Base-by-base conservation (phyloP, 345 rosid species). In the Pistacia vera region DNA sequence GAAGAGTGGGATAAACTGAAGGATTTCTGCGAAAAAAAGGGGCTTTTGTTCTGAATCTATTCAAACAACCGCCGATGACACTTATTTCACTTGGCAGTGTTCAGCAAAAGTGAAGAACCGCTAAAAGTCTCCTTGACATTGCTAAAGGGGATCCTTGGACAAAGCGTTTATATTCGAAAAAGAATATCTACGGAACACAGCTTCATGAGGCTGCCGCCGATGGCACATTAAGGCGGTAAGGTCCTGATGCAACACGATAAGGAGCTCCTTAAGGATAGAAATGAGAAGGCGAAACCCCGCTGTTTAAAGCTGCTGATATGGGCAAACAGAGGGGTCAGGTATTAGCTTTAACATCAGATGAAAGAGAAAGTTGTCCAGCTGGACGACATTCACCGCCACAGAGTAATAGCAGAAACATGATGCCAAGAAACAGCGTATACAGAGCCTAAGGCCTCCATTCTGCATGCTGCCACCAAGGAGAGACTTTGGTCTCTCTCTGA, bases 391-490 rank as follows among this genome's bases (percentile, higher is more conserved):
- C 78, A 72, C 57, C 25, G 61, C 68, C 25, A 2, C 16, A 66
- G 60, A n/a, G 5, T 46, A 2, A 72, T n/a, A n/a, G n/a, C n/a
- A n/a, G n/a, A n/a, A 66, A 3, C 2, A 5, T 13, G 9, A 8
- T 2, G 14, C 30, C 30, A 28, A 13, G 1, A 20, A 8, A n/a
- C n/a, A n/a, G n/a, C n/a, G n/a, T n/a, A n/a, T n/a, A n/a, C n/a
- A n/a, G n/a, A n/a, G n/a, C 4, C 5, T 20, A 33, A 4, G 8
- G 33, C 22, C 2, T 8, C 63, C 54, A 80, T 83, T 71, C 83
- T 83, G 20, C 78, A 75, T 18, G 52, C 22, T 51, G 73, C 84
- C 57, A 68, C 36, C 36, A 70, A 2, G 79, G 79, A 12, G 68
- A 75, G 64, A 83, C 10, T 83, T 73, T 25, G 83, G 76, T 79